phyloP scores from a whole-genome alignment of 2,329 filamentous ascomycete genomes.

The Trichoderma polysporum region DNA sequence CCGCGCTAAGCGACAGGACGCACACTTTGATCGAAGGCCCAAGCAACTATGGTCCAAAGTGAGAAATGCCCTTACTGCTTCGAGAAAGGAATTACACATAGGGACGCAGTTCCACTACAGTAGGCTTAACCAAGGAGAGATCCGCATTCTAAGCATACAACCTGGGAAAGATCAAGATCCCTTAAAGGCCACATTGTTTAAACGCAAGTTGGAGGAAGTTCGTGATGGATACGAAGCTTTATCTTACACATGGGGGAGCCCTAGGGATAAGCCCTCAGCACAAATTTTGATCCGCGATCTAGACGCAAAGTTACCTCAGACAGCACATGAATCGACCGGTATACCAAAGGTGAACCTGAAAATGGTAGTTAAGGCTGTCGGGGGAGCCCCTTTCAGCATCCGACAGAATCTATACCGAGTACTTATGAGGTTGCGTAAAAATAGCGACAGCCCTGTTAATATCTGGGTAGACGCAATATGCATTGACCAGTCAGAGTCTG shows the following conservation, averaged over 20 bases:
- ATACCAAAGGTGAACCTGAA: background rate
- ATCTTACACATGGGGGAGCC: background rate
- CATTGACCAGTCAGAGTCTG: slow-evolving; percentile 21
- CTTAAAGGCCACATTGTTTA: background rate
- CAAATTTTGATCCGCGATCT: slow-evolving; percentile 3
- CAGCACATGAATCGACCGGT: background rate
- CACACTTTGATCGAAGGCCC: background rate
- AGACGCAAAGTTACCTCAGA: background rate
- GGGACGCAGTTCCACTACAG: background rate
- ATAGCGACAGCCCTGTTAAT: background rate
- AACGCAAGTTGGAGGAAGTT: background rate
- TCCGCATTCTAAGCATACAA: background rate
- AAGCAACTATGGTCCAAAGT: background rate
- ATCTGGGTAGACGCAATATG: slow-evolving; percentile 25
- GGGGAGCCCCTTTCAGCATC: background rate
- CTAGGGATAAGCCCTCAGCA: background rate
- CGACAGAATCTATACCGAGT: background rate
- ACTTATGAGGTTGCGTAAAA: background rate
- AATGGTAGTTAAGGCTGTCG: background rate
- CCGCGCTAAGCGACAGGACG: background rate
- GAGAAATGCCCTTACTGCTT: background rate
- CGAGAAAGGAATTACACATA: background rate
- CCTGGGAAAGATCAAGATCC: background rate
- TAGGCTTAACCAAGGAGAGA: background rate
- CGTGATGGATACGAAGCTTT: background rate